Evolutionary conservation across 1,284 basidiomycete species (phyloP).

Genomic region (Malassezia globosa): DNA sequence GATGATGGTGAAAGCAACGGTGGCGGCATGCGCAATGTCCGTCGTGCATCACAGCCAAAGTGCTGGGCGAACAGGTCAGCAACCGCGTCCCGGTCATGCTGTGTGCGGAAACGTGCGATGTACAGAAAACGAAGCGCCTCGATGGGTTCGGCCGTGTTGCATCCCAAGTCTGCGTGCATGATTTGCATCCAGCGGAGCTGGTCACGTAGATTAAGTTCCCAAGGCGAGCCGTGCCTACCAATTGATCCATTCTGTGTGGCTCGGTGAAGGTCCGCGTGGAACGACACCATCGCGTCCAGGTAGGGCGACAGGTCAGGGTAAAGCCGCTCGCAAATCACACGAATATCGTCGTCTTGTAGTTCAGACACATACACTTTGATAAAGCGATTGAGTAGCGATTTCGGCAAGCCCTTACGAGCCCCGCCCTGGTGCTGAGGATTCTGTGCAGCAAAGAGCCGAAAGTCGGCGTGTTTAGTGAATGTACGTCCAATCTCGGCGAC

Average conservation of each 20-base stretch:
- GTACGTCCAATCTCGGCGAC: slow-evolving; percentile 87
- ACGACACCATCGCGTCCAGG: slow-evolving; percentile 69
- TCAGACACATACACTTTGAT: slow-evolving; percentile 92
- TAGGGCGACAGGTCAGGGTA: slow-evolving; percentile 55
- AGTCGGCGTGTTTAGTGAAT: slow-evolving; percentile 76
- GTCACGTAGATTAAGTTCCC: slow-evolving; percentile 98
- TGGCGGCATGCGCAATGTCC: neutral
- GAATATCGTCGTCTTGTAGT: slow-evolving; percentile 66
- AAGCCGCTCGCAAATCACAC: slow-evolving; percentile 65
- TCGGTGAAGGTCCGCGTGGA: slow-evolving; percentile 61
- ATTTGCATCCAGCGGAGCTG: slow-evolving; percentile 70
- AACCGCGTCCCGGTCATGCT: slow-evolving; percentile 58
- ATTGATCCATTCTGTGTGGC: slow-evolving; percentile 62
- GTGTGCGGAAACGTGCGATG: slow-evolving; percentile 71
- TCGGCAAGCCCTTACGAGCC: slow-evolving; percentile 90
- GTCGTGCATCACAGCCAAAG: slow-evolving; percentile 50
- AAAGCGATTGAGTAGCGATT: slow-evolving; percentile 94
- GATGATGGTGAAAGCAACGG: slow-evolving; percentile 49
- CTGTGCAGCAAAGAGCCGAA: slow-evolving; percentile 94
- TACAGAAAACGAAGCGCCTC: slow-evolving; percentile 51
- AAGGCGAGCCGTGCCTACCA: slow-evolving; percentile 75
- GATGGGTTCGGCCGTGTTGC: slow-evolving; percentile 37
- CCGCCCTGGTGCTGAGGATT: slow-evolving; percentile 94
- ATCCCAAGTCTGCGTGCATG: slow-evolving; percentile 51
- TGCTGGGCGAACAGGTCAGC: slow-evolving; percentile 56